phyloP scores from a whole-genome alignment of 2,329 filamentous ascomycete species.

The Diaporthe amygdali region DNA sequence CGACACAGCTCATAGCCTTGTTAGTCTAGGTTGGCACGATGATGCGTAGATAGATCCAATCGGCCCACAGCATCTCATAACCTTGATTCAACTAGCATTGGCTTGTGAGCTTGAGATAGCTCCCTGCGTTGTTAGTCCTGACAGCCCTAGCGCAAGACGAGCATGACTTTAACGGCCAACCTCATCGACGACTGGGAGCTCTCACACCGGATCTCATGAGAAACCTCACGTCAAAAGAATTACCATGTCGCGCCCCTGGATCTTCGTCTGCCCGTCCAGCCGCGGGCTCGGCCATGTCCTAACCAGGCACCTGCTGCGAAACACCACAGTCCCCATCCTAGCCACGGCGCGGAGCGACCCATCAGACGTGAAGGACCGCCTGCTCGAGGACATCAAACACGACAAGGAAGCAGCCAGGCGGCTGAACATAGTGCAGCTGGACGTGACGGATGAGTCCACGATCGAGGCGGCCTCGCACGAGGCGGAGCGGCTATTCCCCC shows the following conservation, averaged over 20 bases:
- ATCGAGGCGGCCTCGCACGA: constrained; percentile 60
- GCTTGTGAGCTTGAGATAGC: background rate
- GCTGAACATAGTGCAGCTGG: constrained; percentile 45
- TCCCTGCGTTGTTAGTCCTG: background rate
- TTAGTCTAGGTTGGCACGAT: background rate
- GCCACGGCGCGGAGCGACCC: constrained; percentile 48
- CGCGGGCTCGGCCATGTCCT: constrained; percentile 56
- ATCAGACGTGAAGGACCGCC: constrained; percentile 37
- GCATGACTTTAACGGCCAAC: background rate
- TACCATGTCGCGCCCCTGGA: constrained; percentile 54
- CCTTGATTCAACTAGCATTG: background rate
- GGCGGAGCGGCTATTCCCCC: constrained; percentile 59
- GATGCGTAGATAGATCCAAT: background rate
- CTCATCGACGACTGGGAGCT: background rate
- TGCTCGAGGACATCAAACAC: constrained; percentile 37
- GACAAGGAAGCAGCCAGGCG: constrained; percentile 35
- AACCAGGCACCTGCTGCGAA: constrained; percentile 52
- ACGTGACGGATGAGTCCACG: constrained; percentile 65
- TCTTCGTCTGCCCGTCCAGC: constrained; percentile 52
- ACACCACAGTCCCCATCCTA: constrained; percentile 53
- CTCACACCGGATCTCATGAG: background rate
- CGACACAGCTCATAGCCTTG: background rate
- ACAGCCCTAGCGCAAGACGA: background rate
- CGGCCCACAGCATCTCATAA: background rate
- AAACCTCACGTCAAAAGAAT: background rate